Base-by-base conservation (phyloP, 2,329 filamentous ascomycete species). In the Calycina marina region DNA sequence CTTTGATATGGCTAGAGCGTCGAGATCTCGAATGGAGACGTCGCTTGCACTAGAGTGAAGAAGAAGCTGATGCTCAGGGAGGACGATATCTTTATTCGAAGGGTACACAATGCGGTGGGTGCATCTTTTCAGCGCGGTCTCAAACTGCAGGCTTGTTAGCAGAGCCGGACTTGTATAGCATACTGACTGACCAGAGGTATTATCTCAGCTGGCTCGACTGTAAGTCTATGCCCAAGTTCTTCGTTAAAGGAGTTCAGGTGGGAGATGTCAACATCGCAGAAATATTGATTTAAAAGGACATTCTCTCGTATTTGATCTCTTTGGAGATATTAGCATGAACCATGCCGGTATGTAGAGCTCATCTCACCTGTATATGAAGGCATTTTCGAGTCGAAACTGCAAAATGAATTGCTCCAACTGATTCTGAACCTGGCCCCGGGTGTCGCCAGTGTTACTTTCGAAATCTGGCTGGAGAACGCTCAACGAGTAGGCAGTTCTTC, bases 221-320 rank as follows among this genome's bases (percentile, higher is more conserved):
- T 81, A 40, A 98, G 66, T 51, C 77, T 76, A 56, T 96, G 83
- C 16, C 88, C 90, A 38, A 98, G 67, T 55, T 94, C 85, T 58
- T 96, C 88, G 51, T 93, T 90, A 60, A 86, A 96, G 40, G 80
- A 90, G 55, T 96, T 96, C 37, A 98, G 63, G 55, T 98, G 88
- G 40, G 81, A 83, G 47, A 98, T 83, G 55, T 98, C 86, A 53
- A 98, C 72, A 55, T 98, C 88, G 62, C 90, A 94, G 57, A 78
- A 94, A 61, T 85, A 96, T 48, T 86, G 85, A 55, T 93, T 90
- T 25, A 93, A 67, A 1, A 96, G 69, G 5, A 90, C 85, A 61
- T 98, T 98, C 53, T 96, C 85, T 48, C 83, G 75, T 37, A 98
- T 72, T 59, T 96, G 90, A 50, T 96, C 88, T 69, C 90, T 92